Conservation (phyloP, 2,329 filamentous ascomycete genomes). For the Diaporthe destruens region DNA sequence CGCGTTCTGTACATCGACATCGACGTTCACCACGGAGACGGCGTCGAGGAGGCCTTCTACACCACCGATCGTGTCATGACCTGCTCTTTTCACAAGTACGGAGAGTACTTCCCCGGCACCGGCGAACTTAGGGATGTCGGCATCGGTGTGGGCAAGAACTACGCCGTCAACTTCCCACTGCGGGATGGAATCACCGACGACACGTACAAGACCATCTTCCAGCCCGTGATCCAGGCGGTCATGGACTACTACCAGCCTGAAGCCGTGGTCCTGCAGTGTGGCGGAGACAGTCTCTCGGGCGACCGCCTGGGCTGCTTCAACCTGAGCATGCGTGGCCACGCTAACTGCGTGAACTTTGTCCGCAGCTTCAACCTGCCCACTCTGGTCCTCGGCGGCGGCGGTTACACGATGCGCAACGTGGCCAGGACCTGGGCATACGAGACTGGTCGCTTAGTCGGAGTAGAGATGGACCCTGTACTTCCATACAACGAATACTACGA, state of each 20-base stretch:
- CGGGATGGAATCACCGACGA: constrained; percentile 92
- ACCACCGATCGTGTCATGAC: constrained; percentile 89
- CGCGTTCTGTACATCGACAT: constrained; percentile 98
- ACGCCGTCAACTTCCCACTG: constrained; percentile 91
- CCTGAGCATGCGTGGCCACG: constrained; percentile 95
- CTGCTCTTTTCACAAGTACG: constrained; percentile 94
- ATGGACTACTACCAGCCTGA: constrained; percentile 90
- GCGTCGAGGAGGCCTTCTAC: constrained; percentile 87
- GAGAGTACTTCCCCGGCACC: constrained; percentile 94
- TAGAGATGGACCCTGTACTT: constrained; percentile 83
- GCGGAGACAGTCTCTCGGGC: constrained; percentile 93
- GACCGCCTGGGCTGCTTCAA: constrained; percentile 98
- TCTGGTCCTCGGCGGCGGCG: constrained; percentile 93
- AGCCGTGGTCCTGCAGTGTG: constrained; percentile 95
- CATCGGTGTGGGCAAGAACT: constrained; percentile 88
- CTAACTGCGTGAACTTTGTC: constrained; percentile 92
- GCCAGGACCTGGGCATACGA: constrained; percentile 98
- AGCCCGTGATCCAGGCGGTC: constrained; percentile 87
- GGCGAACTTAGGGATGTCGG: constrained; percentile 89
- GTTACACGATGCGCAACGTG: constrained; percentile 97
- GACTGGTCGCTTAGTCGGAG: constrained; percentile 88
- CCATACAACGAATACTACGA: constrained; percentile 98
- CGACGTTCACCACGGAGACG: constrained; percentile 88
- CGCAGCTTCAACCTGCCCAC: constrained; percentile 88
- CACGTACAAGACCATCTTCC: constrained; percentile 91